Percentiles rank a stretch among this genome's conserved stretches.
These are phyloP conservation scores for Penicillium canariense DNA, from an alignment of 495 filamentous ascomycete genomes.

Conservation along the genomic window DNA sequence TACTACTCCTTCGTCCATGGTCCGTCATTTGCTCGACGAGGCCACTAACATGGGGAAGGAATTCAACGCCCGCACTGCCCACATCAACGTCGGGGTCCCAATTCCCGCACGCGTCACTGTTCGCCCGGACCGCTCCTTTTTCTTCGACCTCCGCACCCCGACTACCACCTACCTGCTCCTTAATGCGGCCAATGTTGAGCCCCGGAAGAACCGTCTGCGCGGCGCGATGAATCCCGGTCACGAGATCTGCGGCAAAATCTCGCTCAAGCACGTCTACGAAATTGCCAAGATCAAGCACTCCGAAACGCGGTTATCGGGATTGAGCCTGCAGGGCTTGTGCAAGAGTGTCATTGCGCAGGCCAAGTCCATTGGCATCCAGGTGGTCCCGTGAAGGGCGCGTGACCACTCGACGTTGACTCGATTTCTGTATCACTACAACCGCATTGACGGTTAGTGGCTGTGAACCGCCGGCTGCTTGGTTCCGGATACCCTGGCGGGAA, in stretches of 20 bases:
- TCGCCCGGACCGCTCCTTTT: slow-evolving; percentile 88
- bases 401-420: not conserved
- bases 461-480: not conserved
- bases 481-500: not conserved
- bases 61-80: slow-evolving; percentile 92
- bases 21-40: not conserved
- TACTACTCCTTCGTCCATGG: not conserved
- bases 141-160: slow-evolving; percentile 90
- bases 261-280: slow-evolving; percentile 95
- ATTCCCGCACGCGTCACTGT: slow-evolving; percentile 89
- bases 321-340: slow-evolving; percentile 77
- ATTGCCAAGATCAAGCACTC: slow-evolving; percentile 95
- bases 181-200: slow-evolving; percentile 74
- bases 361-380: slow-evolving; percentile 80
- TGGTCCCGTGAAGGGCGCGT: slow-evolving; percentile 58
- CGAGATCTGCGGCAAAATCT: slow-evolving; percentile 75
- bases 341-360: slow-evolving; percentile 84
- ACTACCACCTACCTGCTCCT: slow-evolving; percentile 85
- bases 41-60: slow-evolving; percentile 57
- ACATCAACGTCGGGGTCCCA: slow-evolving; percentile 79
- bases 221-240: slow-evolving; percentile 77
- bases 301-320: slow-evolving; percentile 76
- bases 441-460: not conserved
- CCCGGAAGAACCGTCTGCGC: slow-evolving; percentile 72
- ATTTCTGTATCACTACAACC: slow-evolving; percentile 8